Base-by-base conservation (phyloP, 2,329 filamentous ascomycete genomes). In the Amesomyces nigricolor region DNA sequence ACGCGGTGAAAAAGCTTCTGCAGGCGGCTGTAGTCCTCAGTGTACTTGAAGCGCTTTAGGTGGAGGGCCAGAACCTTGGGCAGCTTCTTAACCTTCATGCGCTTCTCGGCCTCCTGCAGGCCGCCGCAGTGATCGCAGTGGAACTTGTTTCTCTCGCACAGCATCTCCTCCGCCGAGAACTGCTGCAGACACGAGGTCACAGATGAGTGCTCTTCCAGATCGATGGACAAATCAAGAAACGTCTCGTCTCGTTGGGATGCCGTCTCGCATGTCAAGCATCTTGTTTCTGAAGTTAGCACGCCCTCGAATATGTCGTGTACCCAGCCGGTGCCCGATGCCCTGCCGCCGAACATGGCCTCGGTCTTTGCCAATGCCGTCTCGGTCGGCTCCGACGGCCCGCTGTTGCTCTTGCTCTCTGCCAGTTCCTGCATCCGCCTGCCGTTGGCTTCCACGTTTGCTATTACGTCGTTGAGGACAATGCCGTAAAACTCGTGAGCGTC, bases 401-500 rank as follows among this genome's bases (percentile, higher is more conserved):
- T 71, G 13, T 75, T 64, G 52, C 65, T 67, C 56, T 64, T 68
- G 35, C 70, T 69, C 42, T 73, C 70, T 57, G 75, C 73, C 16
- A 78, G 73, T 47, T 79, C 76, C 47, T 78, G 77, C 49, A 85
- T 73, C 55, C 83, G 79, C 65, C 82, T 86, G 26, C 91, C 87
- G 64, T 91, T 89, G n/a, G 84, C 80, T 72, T 99, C 94, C 26
- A 99, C 91, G 66, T 92, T 95, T 47, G 91, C 83, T 51, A 99
- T 92, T 35, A 99, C 89, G 68, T 96, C 88, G 70, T 99, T 99
- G n/a, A 99, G 77, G 2, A 99, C 79, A 32, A 97, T 76, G 57
- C 95, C 95, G 64, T 97, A 83, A 63, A 99, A 99, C 68, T 99
- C 94, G 70, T 99, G 94, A 1, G 94, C 94, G 69, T 99, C 94